Percentiles rank a stretch among this genome's conserved stretches.
These are phyloP conservation scores for Aphanomyces stellatus DNA, from an alignment of 352 stramenopile genomes.

Conservation along the genomic window DNA sequence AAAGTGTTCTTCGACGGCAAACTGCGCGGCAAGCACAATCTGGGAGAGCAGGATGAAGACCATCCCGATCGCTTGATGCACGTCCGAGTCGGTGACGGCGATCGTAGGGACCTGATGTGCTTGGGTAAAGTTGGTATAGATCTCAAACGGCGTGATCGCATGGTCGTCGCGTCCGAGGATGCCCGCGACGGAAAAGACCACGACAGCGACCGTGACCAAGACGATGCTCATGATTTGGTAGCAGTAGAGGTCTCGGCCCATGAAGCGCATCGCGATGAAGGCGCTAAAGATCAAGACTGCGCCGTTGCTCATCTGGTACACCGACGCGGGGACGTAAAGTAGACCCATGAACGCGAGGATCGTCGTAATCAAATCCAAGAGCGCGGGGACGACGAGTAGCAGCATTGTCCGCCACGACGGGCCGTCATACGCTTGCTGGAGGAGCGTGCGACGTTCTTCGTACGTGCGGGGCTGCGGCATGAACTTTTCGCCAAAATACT, in stretches of 20 bases:
- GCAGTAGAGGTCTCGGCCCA: slow-evolving; percentile 27
- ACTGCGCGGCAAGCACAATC: slow-evolving; percentile 31
- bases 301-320: slow-evolving; percentile 40
- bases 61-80: slow-evolving; percentile 22
- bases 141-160: slow-evolving; percentile 11
- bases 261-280: slow-evolving; percentile 29
- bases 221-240: slow-evolving; percentile 30
- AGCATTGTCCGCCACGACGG: slow-evolving; percentile 11
- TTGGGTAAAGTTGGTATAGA: not conserved
- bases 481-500: slow-evolving; percentile 8
- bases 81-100: not conserved
- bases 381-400: slow-evolving; percentile 23
- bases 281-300: slow-evolving; percentile 36
- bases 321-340: slow-evolving; percentile 25
- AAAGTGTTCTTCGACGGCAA: slow-evolving; percentile 37
- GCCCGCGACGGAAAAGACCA: slow-evolving; percentile 10
- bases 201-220: not conserved
- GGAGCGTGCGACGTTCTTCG: slow-evolving; percentile 13
- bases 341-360: slow-evolving; percentile 34
- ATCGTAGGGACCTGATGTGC: not conserved
- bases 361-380: slow-evolving; percentile 27
- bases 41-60: slow-evolving; percentile 29
- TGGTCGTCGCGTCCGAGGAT: slow-evolving; percentile 9
- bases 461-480: slow-evolving; percentile 17
- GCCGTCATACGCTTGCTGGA: slow-evolving; percentile 14